Percentiles rank a stretch among this genome's conserved stretches.
phyloP scores from a whole-genome alignment of 495 filamentous ascomycete genomes.

The Neurospora terricola region DNA sequence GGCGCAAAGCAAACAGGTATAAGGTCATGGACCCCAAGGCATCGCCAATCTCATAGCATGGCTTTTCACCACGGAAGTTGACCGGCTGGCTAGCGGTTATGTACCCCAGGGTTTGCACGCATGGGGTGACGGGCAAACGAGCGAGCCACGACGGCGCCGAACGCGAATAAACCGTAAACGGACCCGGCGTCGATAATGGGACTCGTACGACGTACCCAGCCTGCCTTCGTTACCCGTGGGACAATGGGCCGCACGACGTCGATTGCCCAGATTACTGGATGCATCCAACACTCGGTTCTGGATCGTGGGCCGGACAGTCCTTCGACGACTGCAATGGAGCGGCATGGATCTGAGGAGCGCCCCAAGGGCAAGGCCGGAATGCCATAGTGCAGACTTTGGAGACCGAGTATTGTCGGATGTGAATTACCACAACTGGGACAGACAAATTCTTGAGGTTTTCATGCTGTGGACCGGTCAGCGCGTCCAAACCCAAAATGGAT shows the following conservation, averaged over 20 bases:
- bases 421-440: background rate
- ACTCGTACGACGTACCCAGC: background rate
- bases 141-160: background rate
- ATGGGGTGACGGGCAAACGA: background rate
- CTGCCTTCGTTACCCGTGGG: background rate
- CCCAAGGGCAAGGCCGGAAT: background rate
- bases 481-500: background rate
- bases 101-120: background rate
- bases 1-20: background rate
- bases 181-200: background rate
- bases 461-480: background rate
- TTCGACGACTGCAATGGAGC: background rate
- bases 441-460: background rate
- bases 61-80: background rate
- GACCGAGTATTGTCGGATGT: background rate
- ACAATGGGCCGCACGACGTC: background rate
- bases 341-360: background rate
- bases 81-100: background rate
- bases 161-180: background rate
- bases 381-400: background rate
- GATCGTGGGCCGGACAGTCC: background rate
- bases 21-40: background rate
- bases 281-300: background rate
- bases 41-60: background rate
- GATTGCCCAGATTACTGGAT: background rate